phyloP scores from a whole-genome alignment of 208 protist genomes.

The Wallacemonas sp. region DNA sequence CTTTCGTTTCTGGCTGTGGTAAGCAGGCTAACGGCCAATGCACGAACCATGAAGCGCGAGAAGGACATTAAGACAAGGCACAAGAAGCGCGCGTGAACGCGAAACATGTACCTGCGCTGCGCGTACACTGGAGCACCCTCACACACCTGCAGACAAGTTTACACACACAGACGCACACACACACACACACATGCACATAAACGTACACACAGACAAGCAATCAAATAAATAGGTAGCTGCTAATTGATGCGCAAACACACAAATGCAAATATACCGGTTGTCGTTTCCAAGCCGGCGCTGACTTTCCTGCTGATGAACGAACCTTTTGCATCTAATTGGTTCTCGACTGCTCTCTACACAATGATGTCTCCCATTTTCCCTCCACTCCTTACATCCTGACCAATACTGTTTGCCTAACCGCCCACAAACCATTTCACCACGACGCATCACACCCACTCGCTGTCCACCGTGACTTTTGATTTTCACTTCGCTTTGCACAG shows the following conservation, averaged over 20 bases:
- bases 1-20: constrained; percentile 29
- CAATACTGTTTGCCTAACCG: neutral
- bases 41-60: constrained; percentile 15
- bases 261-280: too few species aligned
- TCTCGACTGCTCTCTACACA: too few species aligned
- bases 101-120: too few species aligned
- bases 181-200: neutral
- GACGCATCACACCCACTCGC: neutral
- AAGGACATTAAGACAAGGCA: neutral
- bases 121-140: too few species aligned
- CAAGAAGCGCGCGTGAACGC: neutral
- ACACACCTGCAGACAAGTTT: neutral
- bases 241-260: too few species aligned
- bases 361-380: too few species aligned
- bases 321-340: too few species aligned
- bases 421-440: neutral
- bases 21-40: constrained; percentile 5
- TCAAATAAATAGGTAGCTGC: neutral
- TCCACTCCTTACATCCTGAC: too few species aligned
- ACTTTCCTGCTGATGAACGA: too few species aligned
- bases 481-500: constrained; percentile 16
- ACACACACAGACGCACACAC: constrained; percentile 10
- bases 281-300: too few species aligned
- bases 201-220: neutral
- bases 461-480: constrained; percentile 7